Evolutionary conservation across 352 stramenopile genomes (phyloP).

Genomic region (Blastocystis sp.): DNA sequence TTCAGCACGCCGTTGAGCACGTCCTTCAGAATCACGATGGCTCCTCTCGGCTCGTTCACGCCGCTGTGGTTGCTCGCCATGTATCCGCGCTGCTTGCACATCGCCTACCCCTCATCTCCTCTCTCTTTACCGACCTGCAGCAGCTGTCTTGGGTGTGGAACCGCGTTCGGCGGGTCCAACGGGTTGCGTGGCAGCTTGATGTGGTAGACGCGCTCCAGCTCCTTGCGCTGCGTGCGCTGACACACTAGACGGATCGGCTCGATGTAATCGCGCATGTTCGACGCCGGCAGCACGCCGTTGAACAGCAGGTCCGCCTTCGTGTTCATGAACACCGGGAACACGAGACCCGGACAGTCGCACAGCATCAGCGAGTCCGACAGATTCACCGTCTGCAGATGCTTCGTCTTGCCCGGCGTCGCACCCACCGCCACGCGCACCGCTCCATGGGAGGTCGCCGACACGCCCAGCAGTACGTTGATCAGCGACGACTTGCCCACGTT

Average conservation of each 20-base stretch:
- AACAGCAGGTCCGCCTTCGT: conserved; percentile 95
- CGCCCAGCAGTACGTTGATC: conserved; percentile 94
- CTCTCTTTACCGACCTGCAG: conserved; percentile 18
- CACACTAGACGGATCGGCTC: conserved; percentile 83
- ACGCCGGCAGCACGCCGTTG: conserved; percentile 91
- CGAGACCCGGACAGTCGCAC: conserved; percentile 97
- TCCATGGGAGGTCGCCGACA: conserved; percentile 81
- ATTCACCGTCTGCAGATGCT: conserved; percentile 98
- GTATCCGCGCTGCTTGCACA: conserved; percentile 75
- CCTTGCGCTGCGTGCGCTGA: conserved; percentile 80
- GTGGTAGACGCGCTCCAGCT: conserved; percentile 88
- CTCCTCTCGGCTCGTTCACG: conserved; percentile 81
- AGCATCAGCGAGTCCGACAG: conserved; percentile 88
- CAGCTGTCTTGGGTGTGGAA: conserved; percentile 62
- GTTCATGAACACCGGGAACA: conserved; percentile 97
- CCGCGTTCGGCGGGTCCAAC: neutral
- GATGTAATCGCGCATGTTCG: conserved; percentile 88
- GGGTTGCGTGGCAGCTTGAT: conserved; percentile 72
- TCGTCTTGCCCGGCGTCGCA: conserved; percentile 95
- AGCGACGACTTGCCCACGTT: conserved; percentile 98
- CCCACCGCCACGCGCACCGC: conserved; percentile 86
- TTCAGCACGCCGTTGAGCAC: conserved; percentile 90
- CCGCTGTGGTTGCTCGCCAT: conserved; percentile 82
- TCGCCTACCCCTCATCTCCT: conserved; percentile 62
- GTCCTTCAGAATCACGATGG: conserved; percentile 87